phyloP scores from a whole-genome alignment of 176 grass and related monocot species.

The Guadua angustifolia region DNA sequence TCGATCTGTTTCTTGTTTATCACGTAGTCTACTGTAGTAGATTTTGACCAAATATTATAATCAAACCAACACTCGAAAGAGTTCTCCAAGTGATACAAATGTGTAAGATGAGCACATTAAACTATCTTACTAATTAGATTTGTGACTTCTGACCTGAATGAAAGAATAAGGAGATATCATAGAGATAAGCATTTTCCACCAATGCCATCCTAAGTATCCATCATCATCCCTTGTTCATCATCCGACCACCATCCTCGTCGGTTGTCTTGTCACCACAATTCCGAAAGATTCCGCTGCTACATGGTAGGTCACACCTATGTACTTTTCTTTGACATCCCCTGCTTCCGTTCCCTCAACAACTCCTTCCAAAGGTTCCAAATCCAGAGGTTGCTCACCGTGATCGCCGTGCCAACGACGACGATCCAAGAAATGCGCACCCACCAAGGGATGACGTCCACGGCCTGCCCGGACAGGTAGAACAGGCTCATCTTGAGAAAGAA shows the following conservation, averaged over 20 bases:
- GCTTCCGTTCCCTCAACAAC: constrained; percentile 60
- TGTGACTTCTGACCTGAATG: constrained; percentile 23
- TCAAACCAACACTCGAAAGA: neutral
- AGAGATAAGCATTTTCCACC: constrained; percentile 12
- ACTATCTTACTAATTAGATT: neutral
- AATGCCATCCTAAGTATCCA: constrained; percentile 31
- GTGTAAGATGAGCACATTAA: neutral
- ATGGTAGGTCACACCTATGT: constrained; percentile 37
- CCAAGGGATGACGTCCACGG: constrained; percentile 69
- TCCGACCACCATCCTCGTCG: neutral
- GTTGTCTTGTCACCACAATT: neutral
- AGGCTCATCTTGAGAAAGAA: constrained; percentile 80
- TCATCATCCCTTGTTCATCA: neutral
- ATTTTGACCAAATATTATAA: neutral
- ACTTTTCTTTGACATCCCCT: constrained; percentile 57
- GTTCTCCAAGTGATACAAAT: constrained; percentile 1
- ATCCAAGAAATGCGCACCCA: constrained; percentile 92
- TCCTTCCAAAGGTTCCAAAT: constrained; percentile 95
- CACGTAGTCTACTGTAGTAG: neutral
- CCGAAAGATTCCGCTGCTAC: constrained; percentile 21
- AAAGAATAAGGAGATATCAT: constrained; percentile 37
- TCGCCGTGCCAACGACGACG: constrained; percentile 71
- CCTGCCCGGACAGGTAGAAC: constrained; percentile 73
- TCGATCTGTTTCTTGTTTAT: constrained; percentile 1
- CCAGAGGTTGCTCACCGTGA: constrained; percentile 86